Evolutionary conservation across 2,329 filamentous ascomycete species (phyloP).

Genomic region (Colletotrichum noveboracense): DNA sequence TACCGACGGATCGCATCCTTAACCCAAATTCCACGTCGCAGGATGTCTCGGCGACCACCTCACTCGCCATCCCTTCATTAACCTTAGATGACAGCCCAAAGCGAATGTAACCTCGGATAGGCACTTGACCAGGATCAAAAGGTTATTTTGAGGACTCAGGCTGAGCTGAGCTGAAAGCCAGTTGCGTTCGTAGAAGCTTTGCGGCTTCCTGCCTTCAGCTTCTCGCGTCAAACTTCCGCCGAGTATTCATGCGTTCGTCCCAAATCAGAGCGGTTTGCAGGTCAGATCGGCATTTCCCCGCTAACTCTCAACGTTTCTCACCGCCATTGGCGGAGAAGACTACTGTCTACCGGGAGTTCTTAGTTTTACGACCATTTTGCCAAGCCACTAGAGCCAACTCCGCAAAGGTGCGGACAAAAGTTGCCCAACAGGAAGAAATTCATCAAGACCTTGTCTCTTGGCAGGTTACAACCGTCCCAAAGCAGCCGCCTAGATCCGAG

Average conservation of each 20-base stretch:
- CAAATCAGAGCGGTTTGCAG: not conserved
- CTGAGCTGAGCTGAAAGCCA: not conserved
- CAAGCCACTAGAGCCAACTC: conserved; percentile 10
- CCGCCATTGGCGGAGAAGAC: not conserved
- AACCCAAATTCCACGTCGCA: not conserved
- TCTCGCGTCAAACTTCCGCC: conserved; percentile 11
- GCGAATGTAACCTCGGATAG: not conserved
- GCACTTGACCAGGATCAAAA: not conserved
- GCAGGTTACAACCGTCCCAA: not conserved
- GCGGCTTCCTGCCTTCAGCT: not conserved
- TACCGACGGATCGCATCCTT: not conserved
- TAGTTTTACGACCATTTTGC: not conserved
- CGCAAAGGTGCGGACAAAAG: not conserved
- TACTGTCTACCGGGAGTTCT: not conserved
- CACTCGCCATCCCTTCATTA: not conserved
- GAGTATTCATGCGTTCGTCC: not conserved
- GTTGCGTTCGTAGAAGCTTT: not conserved
- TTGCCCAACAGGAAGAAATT: conserved; percentile 1
- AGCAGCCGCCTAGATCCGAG: not conserved
- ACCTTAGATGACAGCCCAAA: not conserved
- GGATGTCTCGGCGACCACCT: not conserved
- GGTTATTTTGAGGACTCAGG: not conserved
- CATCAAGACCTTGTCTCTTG: not conserved
- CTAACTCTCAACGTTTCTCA: not conserved
- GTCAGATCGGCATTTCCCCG: conserved; percentile 3